Percentiles rank a stretch among this genome's conserved stretches.
Evolutionary conservation across 1,284 basidiomycete species (phyloP).

Genomic region (Moniliophthora roreri): DNA sequence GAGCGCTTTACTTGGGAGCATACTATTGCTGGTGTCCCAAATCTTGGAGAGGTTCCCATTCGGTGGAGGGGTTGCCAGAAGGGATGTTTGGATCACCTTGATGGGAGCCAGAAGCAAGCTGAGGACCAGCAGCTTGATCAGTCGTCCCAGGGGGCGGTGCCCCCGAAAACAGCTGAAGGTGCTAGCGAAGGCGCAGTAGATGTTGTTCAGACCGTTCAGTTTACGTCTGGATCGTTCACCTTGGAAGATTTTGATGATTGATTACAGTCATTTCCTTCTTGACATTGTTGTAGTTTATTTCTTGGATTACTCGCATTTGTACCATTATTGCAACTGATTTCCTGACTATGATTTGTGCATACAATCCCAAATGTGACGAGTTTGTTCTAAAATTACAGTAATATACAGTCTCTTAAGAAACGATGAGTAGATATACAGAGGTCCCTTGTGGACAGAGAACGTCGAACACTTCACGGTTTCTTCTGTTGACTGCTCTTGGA

Average conservation of each 20-base stretch:
- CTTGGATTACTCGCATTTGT: background rate
- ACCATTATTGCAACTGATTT: too few species aligned
- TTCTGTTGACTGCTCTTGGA: too few species aligned
- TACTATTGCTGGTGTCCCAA: slow-evolving; percentile 45
- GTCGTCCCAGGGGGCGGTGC: too few species aligned
- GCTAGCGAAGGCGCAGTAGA: slow-evolving; percentile 8
- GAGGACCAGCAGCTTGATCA: too few species aligned
- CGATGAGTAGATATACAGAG: too few species aligned
- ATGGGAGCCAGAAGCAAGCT: slow-evolving; percentile 20
- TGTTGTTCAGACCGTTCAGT: background rate
- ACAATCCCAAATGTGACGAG: too few species aligned
- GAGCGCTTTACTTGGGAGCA: slow-evolving; percentile 68
- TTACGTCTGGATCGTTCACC: background rate
- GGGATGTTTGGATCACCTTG: slow-evolving; percentile 64
- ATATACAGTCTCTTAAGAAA: too few species aligned
- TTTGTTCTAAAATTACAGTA: too few species aligned
- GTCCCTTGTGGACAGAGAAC: too few species aligned
- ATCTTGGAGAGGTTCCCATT: slow-evolving; percentile 60
- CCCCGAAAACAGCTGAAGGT: slow-evolving; percentile 1
- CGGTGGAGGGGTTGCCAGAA: slow-evolving; percentile 65
- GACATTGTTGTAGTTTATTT: background rate
- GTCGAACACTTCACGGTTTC: too few species aligned
- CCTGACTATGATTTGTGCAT: too few species aligned
- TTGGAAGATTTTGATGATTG: slow-evolving; percentile 6
- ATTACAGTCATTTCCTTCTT: background rate